phyloP scores from a whole-genome alignment of 208 protist genomes.

The Trypanosoma conorhini region DNA sequence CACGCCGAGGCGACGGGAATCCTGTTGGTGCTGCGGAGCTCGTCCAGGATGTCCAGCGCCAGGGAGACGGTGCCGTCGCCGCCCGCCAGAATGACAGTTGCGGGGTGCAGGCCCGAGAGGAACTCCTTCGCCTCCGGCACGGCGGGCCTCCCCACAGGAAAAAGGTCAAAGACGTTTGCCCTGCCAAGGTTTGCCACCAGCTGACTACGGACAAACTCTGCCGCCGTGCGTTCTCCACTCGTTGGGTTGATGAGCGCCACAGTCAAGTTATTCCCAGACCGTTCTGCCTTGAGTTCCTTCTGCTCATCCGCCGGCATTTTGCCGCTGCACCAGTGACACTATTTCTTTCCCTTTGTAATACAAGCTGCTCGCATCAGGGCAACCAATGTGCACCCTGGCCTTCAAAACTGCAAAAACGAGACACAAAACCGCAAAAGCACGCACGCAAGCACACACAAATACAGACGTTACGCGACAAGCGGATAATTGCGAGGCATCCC shows the following conservation, averaged over 20 bases:
- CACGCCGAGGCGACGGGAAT: conserved; percentile 25
- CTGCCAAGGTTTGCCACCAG: conserved; percentile 35
- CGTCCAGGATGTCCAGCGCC: conserved; percentile 47
- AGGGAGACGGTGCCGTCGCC: conserved; percentile 69
- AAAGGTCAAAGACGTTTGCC: conserved; percentile 55
- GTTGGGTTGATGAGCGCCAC: conserved; percentile 45
- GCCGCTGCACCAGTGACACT: neutral
- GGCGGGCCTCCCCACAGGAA: conserved; percentile 32
- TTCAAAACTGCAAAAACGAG: neutral
- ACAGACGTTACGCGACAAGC: neutral
- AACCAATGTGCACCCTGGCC: neutral
- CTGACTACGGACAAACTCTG: conserved; percentile 46
- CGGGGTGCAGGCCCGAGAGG: conserved; percentile 29
- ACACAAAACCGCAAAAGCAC: neutral
- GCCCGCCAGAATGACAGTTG: conserved; percentile 54
- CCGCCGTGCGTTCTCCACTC: conserved; percentile 53
- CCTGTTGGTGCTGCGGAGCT: conserved; percentile 29
- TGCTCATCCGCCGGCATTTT: conserved; percentile 2
- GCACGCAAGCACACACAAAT: neutral
- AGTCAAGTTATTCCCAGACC: neutral
- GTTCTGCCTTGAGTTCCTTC: neutral
- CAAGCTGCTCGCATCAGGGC: neutral
- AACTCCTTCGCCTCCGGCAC: conserved; percentile 57
- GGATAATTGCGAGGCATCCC: neutral
- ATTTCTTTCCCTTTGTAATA: neutral